Conservation (phyloP, 306 rosid species). For the Gillenia trifoliata region DNA sequence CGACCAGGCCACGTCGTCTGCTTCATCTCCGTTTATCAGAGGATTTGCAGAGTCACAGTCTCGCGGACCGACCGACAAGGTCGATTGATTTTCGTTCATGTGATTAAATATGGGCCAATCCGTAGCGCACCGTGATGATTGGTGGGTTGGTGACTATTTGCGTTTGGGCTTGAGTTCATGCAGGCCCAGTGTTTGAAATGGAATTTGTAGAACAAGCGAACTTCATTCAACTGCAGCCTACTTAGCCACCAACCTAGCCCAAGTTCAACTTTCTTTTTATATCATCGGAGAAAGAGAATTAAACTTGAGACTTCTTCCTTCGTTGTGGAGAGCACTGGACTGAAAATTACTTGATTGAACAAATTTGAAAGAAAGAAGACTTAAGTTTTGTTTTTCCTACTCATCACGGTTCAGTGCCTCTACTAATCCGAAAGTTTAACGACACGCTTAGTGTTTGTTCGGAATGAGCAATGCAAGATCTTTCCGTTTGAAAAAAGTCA, state of each 20-base stretch:
- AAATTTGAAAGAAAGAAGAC: not conserved
- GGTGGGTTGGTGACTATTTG: not conserved
- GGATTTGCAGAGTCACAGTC: not conserved
- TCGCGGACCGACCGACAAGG: not conserved
- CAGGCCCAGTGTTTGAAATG: not conserved
- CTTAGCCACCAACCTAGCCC: not conserved
- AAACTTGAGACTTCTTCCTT: not conserved
- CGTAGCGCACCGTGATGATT: not conserved
- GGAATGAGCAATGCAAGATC: not conserved
- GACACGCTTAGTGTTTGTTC: not conserved
- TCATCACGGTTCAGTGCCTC: not conserved
- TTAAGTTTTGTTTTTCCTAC: not conserved
- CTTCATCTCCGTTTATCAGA: constrained; percentile 26
- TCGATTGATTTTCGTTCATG: not conserved
- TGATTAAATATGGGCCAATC: not conserved
- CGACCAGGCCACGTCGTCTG: constrained; percentile 49
- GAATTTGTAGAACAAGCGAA: not conserved
- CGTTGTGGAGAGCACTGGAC: not conserved
- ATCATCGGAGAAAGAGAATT: not conserved
- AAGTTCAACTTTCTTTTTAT: too few relatives aligned
- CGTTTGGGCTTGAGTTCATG: not conserved
- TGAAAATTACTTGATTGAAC: not conserved
- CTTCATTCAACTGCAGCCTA: not conserved
- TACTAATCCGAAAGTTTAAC: too few relatives aligned
- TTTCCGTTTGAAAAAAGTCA: not conserved